Conservation (phyloP, 2,329 filamentous ascomycete genomes). For the Arthrobotrys conoides region DNA sequence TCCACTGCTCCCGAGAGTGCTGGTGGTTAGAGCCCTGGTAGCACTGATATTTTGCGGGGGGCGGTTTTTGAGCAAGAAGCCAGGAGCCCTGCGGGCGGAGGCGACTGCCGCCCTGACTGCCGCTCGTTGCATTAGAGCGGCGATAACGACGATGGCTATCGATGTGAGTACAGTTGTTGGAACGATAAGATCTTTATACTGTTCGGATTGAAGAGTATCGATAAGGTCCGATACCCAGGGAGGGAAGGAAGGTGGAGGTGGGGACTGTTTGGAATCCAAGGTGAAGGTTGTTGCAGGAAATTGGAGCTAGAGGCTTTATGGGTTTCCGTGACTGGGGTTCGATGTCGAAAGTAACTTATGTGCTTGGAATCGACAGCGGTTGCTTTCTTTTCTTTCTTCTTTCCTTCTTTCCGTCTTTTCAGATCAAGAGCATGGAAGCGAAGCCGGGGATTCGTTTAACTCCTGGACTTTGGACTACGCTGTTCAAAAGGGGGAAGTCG, state of each 20-base stretch:
- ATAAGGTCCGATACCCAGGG: constrained; percentile 53
- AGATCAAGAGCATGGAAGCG: constrained; percentile 33
- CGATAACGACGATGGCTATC: constrained; percentile 45
- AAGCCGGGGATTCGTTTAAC: constrained; percentile 35
- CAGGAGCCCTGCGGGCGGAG: constrained; percentile 51
- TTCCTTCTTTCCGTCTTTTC: not conserved
- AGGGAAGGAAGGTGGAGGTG: constrained; percentile 49
- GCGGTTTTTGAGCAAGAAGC: constrained; percentile 54
- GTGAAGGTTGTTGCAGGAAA: constrained; percentile 44
- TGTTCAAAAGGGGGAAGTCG: constrained; percentile 35
- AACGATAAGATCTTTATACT: constrained; percentile 28
- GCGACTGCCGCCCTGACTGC: constrained; percentile 60
- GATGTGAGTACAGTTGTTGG: constrained; percentile 51
- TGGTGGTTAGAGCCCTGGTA: constrained; percentile 47
- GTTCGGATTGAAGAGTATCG: constrained; percentile 41
- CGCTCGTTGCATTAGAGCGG: constrained; percentile 61
- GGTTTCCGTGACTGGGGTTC: constrained; percentile 5
- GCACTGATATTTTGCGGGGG: constrained; percentile 49
- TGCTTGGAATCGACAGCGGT: constrained; percentile 9
- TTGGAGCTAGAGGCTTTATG: constrained; percentile 21
- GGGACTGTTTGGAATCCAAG: constrained; percentile 58
- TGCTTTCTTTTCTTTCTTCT: constrained; percentile 1
- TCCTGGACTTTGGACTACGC: constrained; percentile 27
- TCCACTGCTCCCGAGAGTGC: constrained; percentile 1
- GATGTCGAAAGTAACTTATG: not conserved